Evolutionary conservation across 2,329 filamentous ascomycete species (phyloP), one percentile per base, ranked within the genome.

Genomic region (Parasarocladium wereldwijsianum): DNA sequence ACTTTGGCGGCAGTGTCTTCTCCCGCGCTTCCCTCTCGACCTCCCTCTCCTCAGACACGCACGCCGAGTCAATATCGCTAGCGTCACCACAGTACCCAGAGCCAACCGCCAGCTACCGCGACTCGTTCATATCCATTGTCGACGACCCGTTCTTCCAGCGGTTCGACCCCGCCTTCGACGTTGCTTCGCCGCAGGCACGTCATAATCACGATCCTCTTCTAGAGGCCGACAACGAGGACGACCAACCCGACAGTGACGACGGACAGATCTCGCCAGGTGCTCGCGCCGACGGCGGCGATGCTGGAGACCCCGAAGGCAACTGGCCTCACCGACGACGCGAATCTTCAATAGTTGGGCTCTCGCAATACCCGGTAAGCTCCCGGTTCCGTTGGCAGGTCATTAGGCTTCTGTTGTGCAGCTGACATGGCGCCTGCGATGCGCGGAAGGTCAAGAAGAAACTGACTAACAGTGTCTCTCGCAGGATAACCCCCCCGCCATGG

Each of bases 61-160:
- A 20, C 22, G 13, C 26, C 15, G 28, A 26, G 31, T n/a, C n/a
- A n/a, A n/a, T n/a, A n/a, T 38, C 37, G 21, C 24, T 34, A n/a
- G 26, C 40, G 28, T 39, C 43, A 26, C 32, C 40, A 9, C 14
- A 15, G 24, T 34, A 39, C 34, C 42, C 46, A 38, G 46, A 47
- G 24, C 37, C 40, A 7, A 33, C 36, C 17, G 33, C 39, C 33
- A 42, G 39, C 30, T 47, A 50, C 40, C 56, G 62, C 36, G 60
- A 63, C 40, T 71, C 65, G 12, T 50, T 68, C 38, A 47, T 56
- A 29, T 68, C 64, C 35, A 64, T 70, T 36, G 51, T 65, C 43
- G 62, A 70, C 55, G 64, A 69, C 38, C 62, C 62, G 17, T 67
- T 69, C 45, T 64, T 66, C 49, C 57, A 59, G 40, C 57, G 55